These are phyloP conservation scores for Echinochloa phyllopogon DNA, from an alignment of 176 grass and related monocot genomes.

Conservation along the genomic window DNA sequence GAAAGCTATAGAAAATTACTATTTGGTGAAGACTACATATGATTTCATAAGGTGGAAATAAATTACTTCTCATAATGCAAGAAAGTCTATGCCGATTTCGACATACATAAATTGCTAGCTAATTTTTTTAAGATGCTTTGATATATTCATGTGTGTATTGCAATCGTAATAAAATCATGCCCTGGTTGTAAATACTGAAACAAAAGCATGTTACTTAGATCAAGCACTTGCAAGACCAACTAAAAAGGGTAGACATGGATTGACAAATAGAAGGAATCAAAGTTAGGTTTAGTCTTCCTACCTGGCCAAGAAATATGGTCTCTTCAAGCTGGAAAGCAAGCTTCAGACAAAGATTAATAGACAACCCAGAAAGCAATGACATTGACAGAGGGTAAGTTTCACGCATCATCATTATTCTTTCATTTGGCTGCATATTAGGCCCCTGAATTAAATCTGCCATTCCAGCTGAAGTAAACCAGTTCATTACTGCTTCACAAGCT, in stretches of 20 bases:
- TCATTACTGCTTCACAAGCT: constrained; percentile 95
- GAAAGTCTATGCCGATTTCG: neutral
- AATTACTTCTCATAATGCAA: constrained; percentile 7
- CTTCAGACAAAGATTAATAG: constrained; percentile 95
- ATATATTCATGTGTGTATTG: neutral
- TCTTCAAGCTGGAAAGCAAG: constrained; percentile 96
- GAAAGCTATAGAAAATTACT: too few relatives aligned
- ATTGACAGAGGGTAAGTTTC: constrained; percentile 94
- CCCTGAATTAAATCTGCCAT: constrained; percentile 79
- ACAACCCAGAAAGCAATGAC: constrained; percentile 92
- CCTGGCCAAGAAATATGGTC: constrained; percentile 98
- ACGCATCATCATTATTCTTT: constrained; percentile 83
- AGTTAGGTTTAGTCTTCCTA: constrained; percentile 39
- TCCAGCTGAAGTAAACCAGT: constrained; percentile 88
- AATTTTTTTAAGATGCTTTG: constrained; percentile 6
- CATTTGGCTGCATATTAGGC: constrained; percentile 80
- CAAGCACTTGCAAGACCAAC: neutral
- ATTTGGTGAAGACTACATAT: constrained; percentile 19
- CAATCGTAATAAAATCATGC: neutral
- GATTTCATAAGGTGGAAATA: constrained; percentile 22
- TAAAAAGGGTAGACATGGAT: neutral
- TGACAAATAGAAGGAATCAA: constrained; percentile 4
- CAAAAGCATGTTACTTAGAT: constrained; percentile 1
- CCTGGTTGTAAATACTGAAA: constrained; percentile 22
- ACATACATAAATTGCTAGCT: constrained; percentile 21